Conservation (phyloP, 2,329 filamentous ascomycete species). For the Bimuria novae-zelandiae region DNA sequence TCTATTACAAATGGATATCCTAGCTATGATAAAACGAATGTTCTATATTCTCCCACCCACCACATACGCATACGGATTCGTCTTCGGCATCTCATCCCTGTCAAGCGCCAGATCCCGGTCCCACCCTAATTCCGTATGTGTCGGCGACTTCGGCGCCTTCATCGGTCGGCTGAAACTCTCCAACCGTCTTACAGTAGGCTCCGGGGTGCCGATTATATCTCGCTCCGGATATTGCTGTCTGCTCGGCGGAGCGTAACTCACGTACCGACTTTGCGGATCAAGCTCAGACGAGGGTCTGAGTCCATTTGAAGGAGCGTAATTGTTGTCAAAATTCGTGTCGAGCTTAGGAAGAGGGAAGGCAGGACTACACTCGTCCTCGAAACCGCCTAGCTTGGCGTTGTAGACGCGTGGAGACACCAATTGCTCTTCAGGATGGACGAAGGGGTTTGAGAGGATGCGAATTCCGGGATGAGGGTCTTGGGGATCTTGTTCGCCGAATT, state of each 20-base stretch:
- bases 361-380: conserved; percentile 3
- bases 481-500: conserved; percentile 20
- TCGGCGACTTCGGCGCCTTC: not conserved
- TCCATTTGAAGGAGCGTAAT: not conserved
- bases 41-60: not conserved
- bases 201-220: not conserved
- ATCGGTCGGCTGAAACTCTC: conserved; percentile 7
- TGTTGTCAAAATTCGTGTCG: not conserved
- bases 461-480: not conserved
- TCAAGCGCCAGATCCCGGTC: not conserved
- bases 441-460: conserved; percentile 1
- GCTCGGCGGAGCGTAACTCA: not conserved
- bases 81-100: not conserved
- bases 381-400: conserved; percentile 15
- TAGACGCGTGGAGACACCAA: conserved; percentile 8
- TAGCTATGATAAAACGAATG: not conserved
- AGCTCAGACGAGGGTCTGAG: conserved; percentile 1
- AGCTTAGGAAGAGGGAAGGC: not conserved
- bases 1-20: too few species aligned
- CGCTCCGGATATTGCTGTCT: not conserved
- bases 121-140: not conserved
- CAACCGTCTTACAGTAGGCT: not conserved
- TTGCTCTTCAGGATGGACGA: conserved; percentile 10
- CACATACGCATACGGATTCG: not conserved
- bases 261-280: conserved; percentile 2